Evolutionary conservation across 768 basidiomycete species (phyloP), one percentile per base, ranked within the genome.

Genomic region (Termitomyces sp.): DNA sequence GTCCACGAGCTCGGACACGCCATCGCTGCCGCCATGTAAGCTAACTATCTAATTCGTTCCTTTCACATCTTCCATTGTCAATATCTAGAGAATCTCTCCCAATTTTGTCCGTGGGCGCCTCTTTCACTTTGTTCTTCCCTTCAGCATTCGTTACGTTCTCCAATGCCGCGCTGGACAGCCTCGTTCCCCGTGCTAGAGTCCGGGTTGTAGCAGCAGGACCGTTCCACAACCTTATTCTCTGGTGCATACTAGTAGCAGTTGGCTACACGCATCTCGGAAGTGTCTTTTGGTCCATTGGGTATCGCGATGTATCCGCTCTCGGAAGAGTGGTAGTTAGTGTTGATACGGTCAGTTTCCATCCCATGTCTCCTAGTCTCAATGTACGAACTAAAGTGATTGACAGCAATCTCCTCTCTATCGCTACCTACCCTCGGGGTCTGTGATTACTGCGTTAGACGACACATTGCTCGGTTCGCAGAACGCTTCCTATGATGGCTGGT

Each of bases 1-100:
- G 69, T 90, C 20, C 93, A 95, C 65, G 93, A 96, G 74, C 71
- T 83, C 0, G 93, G 93, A 7, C 93, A 96, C 71, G 90, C 88
- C 13, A 68, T 94, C 48, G 77, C 86, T 9, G 93, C 88, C 13
- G 89, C 91, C 20, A 68, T 89, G 90, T 93, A 72, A 69, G 90
- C 18, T 24, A 20, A 18, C 74, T 22, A 46, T 22, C 42, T 50
- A 12, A 32, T 40, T 1, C 48, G n/a, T 39, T 52, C 33, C 16
- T 56, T 33, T 56, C 12, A 35, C 45, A 42, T 35, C 48, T 53
- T 32, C n/a, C 6, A 24, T 5, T 12, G 20, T 45, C 0, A 18
- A 20, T 22, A 24, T 60, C 33, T 60, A 94, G 93, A 6, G 88
- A 91, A 55, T 77, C 77, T 12, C 74, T 93, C 36, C 85, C 88